Evolutionary conservation across 371 early-diverging fungal genomes (phyloP), one percentile per base, ranked within the genome.

Genomic region (Rhizopus sp.): DNA sequence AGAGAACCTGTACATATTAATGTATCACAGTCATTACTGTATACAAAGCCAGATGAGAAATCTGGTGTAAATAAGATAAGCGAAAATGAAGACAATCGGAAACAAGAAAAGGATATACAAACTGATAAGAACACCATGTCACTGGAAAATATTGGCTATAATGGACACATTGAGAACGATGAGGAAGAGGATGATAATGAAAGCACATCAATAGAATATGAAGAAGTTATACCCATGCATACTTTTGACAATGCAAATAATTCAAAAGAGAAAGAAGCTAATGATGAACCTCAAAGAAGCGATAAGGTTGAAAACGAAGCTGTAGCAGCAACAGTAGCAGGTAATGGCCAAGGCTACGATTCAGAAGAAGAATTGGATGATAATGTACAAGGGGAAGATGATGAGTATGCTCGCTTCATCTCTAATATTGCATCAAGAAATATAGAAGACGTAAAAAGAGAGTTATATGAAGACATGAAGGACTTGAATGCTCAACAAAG

Each of bases 391-490:
- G 73, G 57, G 10, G 90, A 89, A 63, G 79, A 82, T 15, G 73
- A 72, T 15, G 86, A 85, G 40, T 87, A 67, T 56, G 81, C 80
- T 0, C 63, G 75, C 5, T 77, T 83, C 63, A 55, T 89, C 29
- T 68, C 84, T 30, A 68, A 80, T 48, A 65, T 89, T 58, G 45
- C 78, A 29, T 55, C 75, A 10, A 65, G 75, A 16, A 65, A 84
- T 54, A 48, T 77, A 45, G 49, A 74, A 13, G 61, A 72, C 49
- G 70, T 86, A 1, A 73, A 70, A 33, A 57, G 53, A n/a, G 81
- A 81, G 30, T 64, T 91, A 0, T 60, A 88, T 37, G 52, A 68
- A 8, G 91, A 92, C 50, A 68, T 93, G 63, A 68, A 80, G 30
- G 66, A 66, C 3, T 64, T 93, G 6, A 79, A 76, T 23, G 60